Evolutionary conservation across 805 yeast species (phyloP), one percentile per base, ranked within the genome.

Genomic region (Kazachstania viticola): DNA sequence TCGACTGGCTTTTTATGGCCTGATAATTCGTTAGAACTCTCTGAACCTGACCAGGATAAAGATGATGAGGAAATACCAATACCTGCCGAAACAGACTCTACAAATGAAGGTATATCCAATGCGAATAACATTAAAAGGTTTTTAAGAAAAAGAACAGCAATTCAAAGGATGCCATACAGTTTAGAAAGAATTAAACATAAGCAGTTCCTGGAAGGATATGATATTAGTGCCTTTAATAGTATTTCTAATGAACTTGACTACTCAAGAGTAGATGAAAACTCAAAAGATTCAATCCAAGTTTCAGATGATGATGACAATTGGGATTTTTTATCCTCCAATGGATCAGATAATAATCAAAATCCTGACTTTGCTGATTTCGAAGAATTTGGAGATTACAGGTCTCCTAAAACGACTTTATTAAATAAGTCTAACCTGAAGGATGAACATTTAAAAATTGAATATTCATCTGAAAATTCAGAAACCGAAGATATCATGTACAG

Each of bases 131-230:
- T 24, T 18, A 34, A 38, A 27, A 33, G 57, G 30, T 39, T 44
- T 9, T 29, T 55, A n/a, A 35, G 60, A 22, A 44, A 48, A 32
- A 41, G 60, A 21, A 54, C 42, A 17, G 59, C 59, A 1, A 52
- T 55, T n/a, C 60, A 55, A 32, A 49, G 45, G 29, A 45, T 49
- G 44, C 60, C 60, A 3, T 55, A 55, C 29, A 55, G 58, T 36
- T 34, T 55, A 21, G 60, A 55, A 28, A 44, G 56, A 26, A 40
- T 55, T 17, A 49, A 42, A 28, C 57, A 55, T 32, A 41, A 45
- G 30, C 56, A 54, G 21, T 31, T 46, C 4, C 24, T 55, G 25
- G 42, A 49, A 35, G 60, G 60, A 0, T 46, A 37, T 31, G 57
- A 50, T 31, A 38, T 51, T 2, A 33, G 54, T 1, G 29, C 37